A percentile compares a stretch with the other conserved stretches of the same genome.
Conservation (phyloP, 257 asterid genomes). For the Fraxinus americana region DNA sequence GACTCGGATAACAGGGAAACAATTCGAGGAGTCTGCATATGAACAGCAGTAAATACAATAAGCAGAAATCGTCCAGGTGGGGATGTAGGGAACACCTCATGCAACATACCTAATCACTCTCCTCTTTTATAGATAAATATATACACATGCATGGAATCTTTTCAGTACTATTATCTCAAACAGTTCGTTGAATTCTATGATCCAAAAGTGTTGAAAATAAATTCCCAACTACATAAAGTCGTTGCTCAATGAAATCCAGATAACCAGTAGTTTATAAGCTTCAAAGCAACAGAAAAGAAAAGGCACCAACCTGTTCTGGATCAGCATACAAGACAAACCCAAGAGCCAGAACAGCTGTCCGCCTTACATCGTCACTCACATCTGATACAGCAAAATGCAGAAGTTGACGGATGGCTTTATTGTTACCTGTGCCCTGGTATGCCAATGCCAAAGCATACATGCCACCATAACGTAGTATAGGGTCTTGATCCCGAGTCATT, state of each 20-base stretch:
- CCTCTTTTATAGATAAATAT: too few relatives aligned
- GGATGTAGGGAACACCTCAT: background rate
- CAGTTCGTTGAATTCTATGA: too few relatives aligned
- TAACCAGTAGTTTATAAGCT: background rate
- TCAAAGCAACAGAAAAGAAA: conserved; percentile 7
- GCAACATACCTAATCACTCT: background rate
- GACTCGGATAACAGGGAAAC: conserved; percentile 96
- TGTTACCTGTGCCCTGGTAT: conserved; percentile 92
- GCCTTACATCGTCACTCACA: conserved; percentile 92
- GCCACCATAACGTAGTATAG: conserved; percentile 94
- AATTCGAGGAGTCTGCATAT: conserved; percentile 79
- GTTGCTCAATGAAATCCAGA: background rate
- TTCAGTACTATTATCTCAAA: too few relatives aligned
- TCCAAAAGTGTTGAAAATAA: background rate
- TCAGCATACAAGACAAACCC: conserved; percentile 91
- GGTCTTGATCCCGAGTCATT: conserved; percentile 99
- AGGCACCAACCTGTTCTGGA: conserved; percentile 74
- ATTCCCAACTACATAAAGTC: background rate
- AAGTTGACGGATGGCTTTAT: conserved; percentile 91
- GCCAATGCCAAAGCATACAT: conserved; percentile 98
- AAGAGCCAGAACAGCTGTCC: conserved; percentile 97
- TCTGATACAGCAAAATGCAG: conserved; percentile 98
- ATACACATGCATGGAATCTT: too few relatives aligned
- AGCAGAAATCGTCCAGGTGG: background rate
- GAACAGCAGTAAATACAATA: conserved; percentile 17